phyloP scores from a whole-genome alignment of 1,139 yeast genomes.

The Taphrina wiesneri region DNA sequence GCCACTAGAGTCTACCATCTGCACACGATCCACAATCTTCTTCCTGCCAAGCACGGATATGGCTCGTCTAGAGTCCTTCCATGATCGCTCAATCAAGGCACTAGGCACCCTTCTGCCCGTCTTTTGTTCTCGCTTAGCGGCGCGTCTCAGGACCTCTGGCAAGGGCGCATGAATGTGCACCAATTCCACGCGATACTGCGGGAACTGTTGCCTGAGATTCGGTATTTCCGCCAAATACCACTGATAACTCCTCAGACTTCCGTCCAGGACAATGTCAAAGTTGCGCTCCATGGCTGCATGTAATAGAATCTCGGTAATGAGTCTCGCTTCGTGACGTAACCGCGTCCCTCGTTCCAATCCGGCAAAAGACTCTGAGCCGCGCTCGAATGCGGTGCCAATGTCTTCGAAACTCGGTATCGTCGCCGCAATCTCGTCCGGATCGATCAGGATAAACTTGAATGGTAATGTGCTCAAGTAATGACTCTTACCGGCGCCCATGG shows the following conservation, averaged over 20 bases:
- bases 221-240: constrained; percentile 24
- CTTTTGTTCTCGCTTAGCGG: constrained; percentile 8
- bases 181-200: constrained; percentile 20
- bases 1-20: constrained; percentile 30
- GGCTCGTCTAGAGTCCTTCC: constrained; percentile 33
- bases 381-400: background rate
- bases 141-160: constrained; percentile 18
- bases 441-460: constrained; percentile 21
- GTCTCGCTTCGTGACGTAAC: constrained; percentile 26
- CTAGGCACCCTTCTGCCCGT: constrained; percentile 25
- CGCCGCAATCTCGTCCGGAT: constrained; percentile 31
- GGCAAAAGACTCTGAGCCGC: background rate
- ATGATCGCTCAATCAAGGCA: constrained; percentile 27
- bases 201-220: constrained; percentile 6
- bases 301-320: constrained; percentile 20
- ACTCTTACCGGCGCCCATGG: constrained; percentile 32
- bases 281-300: constrained; percentile 22
- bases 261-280: constrained; percentile 19
- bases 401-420: constrained; percentile 14
- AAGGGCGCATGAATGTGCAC: constrained; percentile 31
- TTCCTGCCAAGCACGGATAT: constrained; percentile 29
- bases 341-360: constrained; percentile 17
- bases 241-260: constrained; percentile 24
- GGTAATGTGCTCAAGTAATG: constrained; percentile 25
- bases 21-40: constrained; percentile 32